phyloP scores from a whole-genome alignment of 1,139 yeast genomes.

The Wickerhamiella infanticola region DNA sequence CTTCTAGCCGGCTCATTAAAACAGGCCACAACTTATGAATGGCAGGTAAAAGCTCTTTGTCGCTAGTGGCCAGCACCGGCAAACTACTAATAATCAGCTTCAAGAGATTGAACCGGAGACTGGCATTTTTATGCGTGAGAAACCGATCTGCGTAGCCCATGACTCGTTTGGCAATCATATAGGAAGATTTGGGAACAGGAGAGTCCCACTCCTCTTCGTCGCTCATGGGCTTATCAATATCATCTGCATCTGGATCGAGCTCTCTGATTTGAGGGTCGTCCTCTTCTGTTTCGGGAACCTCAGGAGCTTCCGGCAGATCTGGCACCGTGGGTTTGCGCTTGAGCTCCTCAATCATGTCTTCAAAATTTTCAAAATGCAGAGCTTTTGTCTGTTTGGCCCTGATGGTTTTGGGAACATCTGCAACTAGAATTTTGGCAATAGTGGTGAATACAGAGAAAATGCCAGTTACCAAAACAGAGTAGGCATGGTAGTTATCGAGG shows the following conservation, averaged over 20 bases:
- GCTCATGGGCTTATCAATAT: conserved; percentile 19
- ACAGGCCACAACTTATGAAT: conserved; percentile 60
- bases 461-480: conserved; percentile 52
- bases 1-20: conserved; percentile 19
- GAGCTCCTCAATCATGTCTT: conserved; percentile 14
- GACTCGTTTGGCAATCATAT: conserved; percentile 43
- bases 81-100: conserved; percentile 34
- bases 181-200: conserved; percentile 44
- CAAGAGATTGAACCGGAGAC: conserved; percentile 42
- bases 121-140: conserved; percentile 49
- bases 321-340: conserved; percentile 18
- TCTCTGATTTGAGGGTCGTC: conserved; percentile 25
- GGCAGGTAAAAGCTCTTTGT: conserved; percentile 45
- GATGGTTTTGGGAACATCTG: not conserved
- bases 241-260: conserved; percentile 14
- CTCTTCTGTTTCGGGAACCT: conserved; percentile 17
- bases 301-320: conserved; percentile 1
- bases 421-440: conserved; percentile 32
- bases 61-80: conserved; percentile 50
- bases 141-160: conserved; percentile 55
- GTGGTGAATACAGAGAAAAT: conserved; percentile 60
- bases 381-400: not conserved
- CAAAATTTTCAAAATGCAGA: conserved; percentile 9
- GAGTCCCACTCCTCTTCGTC: conserved; percentile 40
- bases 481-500: conserved; percentile 75